Base-by-base conservation (phyloP, 2,329 filamentous ascomycete species). In the Colletotrichum sp. region DNA sequence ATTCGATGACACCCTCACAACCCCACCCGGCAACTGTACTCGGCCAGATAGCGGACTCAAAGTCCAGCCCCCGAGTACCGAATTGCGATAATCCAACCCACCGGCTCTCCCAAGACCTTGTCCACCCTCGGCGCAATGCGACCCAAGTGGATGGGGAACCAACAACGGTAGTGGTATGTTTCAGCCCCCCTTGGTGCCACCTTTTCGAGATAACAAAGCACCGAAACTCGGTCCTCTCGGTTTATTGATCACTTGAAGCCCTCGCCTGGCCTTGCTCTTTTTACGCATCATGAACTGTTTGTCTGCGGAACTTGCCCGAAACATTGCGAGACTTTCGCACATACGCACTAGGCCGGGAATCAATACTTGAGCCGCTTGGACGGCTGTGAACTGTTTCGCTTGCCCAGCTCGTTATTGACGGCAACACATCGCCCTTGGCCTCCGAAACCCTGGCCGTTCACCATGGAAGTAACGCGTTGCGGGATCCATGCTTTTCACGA, bases 401-500 rank as follows among this genome's bases (percentile, higher is more conserved):
- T 18, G 8, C 13, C 16, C 47, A 54, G 63, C 12, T 21, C n/a
- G 29, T 36, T 9, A 33, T 55, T 66, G 13, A 21, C n/a, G 6
- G 33, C 12, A 38, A 38, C 33, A 38, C 16, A 24, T 21, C n/a
- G 21, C 21, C 9, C n/a, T 62, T 62, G 21, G n/a, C 38, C 36
- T 18, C 3, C 11, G 8, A 29, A 2, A 47, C 38, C 38, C 66
- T 15, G 43, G n/a, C 11, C 43, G 2, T 51, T 51, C 18, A 21
- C 9, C n/a, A 80, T 83, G 76, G 75, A 79, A 62, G 75, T 84
- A 24, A 75, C 75, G 24, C 75, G 76, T 18, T 84, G 82, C 69
- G 83, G 83, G 27, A 84, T 85, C 21, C 82, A 85, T 66, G 81
- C 80, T 66, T 85, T 83, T 66, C 79, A 82, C 54, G 83, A 85